phyloP scores from a whole-genome alignment of 2,329 filamentous ascomycete genomes.

The Sporothrix luriei region DNA sequence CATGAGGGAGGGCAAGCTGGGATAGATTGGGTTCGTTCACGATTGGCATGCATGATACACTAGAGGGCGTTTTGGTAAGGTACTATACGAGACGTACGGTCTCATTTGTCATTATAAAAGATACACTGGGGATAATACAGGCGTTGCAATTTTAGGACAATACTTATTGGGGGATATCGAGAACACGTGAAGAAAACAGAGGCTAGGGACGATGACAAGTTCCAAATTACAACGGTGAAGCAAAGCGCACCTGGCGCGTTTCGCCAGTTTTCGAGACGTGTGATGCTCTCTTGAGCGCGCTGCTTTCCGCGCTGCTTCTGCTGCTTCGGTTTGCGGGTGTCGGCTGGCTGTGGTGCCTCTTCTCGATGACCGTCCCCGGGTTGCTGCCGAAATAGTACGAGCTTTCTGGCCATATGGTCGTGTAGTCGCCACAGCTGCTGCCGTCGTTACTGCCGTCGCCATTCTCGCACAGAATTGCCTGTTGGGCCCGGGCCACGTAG shows the following conservation, averaged over 20 bases:
- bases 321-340: neutral
- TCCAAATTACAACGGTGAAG: neutral
- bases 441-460: neutral
- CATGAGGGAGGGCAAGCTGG: conserved; percentile 38
- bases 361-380: neutral
- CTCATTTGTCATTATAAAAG: neutral
- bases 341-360: conserved; percentile 1
- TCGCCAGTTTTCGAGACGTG: neutral
- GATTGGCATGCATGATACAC: conserved; percentile 17
- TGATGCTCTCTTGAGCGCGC: neutral
- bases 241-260: neutral
- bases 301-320: neutral
- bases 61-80: conserved; percentile 16
- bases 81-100: neutral
- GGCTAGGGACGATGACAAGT: neutral
- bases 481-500: neutral
- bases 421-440: conserved; percentile 24
- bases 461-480: neutral
- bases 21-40: neutral
- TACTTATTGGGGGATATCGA: neutral
- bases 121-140: conserved; percentile 3
- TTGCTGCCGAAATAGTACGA: conserved; percentile 32
- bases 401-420: conserved; percentile 32
- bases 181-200: neutral
- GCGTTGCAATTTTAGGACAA: conserved; percentile 9